Conservation (phyloP, 169 alveolate species). For the Plasmodium reichenowi region DNA sequence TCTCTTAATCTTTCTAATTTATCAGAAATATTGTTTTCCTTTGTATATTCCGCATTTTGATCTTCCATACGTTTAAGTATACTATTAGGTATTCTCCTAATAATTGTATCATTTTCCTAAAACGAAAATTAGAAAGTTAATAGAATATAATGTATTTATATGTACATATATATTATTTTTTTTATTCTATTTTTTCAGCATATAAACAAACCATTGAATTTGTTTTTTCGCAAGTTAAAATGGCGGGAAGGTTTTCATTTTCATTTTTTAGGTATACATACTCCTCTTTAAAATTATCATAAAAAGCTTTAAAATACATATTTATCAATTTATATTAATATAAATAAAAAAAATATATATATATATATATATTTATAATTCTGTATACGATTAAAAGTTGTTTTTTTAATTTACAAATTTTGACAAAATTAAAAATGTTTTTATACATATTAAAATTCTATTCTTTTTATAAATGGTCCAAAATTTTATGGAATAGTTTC, state of each 20-base stretch:
- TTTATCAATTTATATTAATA: not conserved
- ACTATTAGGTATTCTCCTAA: slow-evolving; percentile 39
- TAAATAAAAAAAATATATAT: not conserved
- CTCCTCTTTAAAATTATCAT: slow-evolving; percentile 58
- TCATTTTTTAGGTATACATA: slow-evolving; percentile 52
- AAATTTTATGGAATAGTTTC: not conserved
- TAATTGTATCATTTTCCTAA: slow-evolving; percentile 70
- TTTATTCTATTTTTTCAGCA: not conserved
- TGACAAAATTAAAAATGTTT: not conserved
- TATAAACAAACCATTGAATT: slow-evolving; percentile 29
- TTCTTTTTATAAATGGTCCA: not conserved
- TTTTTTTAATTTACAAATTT: not conserved
- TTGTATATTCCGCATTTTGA: slow-evolving; percentile 35
- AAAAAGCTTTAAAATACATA: slow-evolving; percentile 47
- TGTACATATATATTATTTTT: not conserved
- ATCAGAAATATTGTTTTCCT: slow-evolving; percentile 19
- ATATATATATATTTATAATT: not conserved
- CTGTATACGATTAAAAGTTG: not conserved
- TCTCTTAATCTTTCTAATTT: slow-evolving; percentile 40
- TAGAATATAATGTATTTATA: not conserved
- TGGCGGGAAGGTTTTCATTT: slow-evolving; percentile 21
- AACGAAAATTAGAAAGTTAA: not conserved
- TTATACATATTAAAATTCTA: not conserved
- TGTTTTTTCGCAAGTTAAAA: slow-evolving; percentile 38
- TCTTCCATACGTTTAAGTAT: slow-evolving; percentile 47